A percentile compares a stretch with the other conserved stretches of the same genome.
These are phyloP conservation scores for Ormosia semicastrata DNA, from an alignment of 306 rosid species.

Conservation along the genomic window DNA sequence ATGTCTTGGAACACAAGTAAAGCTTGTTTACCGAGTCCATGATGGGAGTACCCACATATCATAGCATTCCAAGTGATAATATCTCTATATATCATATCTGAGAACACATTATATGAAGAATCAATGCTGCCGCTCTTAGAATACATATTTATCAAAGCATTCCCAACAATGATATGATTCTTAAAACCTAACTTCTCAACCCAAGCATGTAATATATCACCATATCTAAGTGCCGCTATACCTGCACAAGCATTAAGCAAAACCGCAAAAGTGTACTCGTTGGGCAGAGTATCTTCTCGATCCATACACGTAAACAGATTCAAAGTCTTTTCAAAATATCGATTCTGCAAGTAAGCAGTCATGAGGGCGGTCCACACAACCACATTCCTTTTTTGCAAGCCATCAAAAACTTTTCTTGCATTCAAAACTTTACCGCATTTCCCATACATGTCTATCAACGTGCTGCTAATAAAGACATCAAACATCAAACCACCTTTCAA, in stretches of 20 bases:
- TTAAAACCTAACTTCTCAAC: slow-evolving; percentile 56
- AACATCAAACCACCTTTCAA: slow-evolving; percentile 36
- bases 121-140: slow-evolving; percentile 62
- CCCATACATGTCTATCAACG: slow-evolving; percentile 67
- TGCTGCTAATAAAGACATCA: slow-evolving; percentile 49
- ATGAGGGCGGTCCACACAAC: slow-evolving; percentile 66
- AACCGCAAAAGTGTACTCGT: slow-evolving; percentile 55
- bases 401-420: slow-evolving; percentile 45
- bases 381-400: slow-evolving; percentile 42
- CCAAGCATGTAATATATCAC: slow-evolving; percentile 50
- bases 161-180: slow-evolving; percentile 45
- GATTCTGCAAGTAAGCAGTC: slow-evolving; percentile 59
- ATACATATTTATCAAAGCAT: slow-evolving; percentile 69
- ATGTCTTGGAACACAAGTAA: slow-evolving; percentile 50
- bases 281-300: slow-evolving; percentile 40
- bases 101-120: slow-evolving; percentile 51
- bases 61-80: slow-evolving; percentile 59
- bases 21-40: slow-evolving; percentile 67
- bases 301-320: slow-evolving; percentile 47
- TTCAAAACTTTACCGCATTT: slow-evolving; percentile 47
- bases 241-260: slow-evolving; percentile 63
- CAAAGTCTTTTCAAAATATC: slow-evolving; percentile 56
- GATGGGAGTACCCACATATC: slow-evolving; percentile 66
- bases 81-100: slow-evolving; percentile 35
- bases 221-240: slow-evolving; percentile 46